These are phyloP conservation scores for Przewalskia tangutica DNA, from an alignment of 257 asterid genomes.

Conservation along the genomic window DNA sequence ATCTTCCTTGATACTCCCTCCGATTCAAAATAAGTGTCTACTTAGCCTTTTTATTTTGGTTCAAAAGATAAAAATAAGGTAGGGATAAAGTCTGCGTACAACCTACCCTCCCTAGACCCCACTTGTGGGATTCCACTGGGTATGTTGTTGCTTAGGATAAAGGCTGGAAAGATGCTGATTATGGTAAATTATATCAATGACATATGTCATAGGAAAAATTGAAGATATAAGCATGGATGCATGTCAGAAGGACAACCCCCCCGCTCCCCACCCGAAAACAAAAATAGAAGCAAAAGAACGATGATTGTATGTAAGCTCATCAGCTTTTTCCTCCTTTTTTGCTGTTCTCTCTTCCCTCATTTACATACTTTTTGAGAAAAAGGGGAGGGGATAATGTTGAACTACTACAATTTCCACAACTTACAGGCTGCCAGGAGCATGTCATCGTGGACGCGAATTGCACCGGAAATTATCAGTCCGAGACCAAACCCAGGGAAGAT, in stretches of 20 bases:
- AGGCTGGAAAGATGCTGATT: neutral
- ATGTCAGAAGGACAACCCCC: neutral
- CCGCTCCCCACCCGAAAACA: too few species aligned
- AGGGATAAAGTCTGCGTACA: too few species aligned
- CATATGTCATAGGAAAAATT: neutral
- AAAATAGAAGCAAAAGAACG: neutral
- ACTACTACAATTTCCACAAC: conserved; percentile 12
- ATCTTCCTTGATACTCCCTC: neutral
- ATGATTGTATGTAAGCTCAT: neutral
- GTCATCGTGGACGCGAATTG: conserved; percentile 87
- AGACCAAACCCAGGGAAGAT: conserved; percentile 90
- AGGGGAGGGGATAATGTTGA: neutral
- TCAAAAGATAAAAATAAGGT: too few species aligned
- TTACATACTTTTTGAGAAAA: neutral
- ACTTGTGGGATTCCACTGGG: too few species aligned
- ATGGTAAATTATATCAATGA: neutral
- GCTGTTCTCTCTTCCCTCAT: neutral
- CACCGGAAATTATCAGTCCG: conserved; percentile 86
- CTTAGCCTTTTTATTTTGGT: too few species aligned
- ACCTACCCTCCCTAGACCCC: neutral
- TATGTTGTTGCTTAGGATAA: neutral
- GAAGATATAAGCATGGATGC: neutral
- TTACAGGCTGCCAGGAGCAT: conserved; percentile 95
- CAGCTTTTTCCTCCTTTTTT: neutral
- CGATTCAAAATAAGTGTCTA: too few species aligned